Base-by-base conservation (phyloP, 495 filamentous ascomycete species). In the Penicillium subrubescens region DNA sequence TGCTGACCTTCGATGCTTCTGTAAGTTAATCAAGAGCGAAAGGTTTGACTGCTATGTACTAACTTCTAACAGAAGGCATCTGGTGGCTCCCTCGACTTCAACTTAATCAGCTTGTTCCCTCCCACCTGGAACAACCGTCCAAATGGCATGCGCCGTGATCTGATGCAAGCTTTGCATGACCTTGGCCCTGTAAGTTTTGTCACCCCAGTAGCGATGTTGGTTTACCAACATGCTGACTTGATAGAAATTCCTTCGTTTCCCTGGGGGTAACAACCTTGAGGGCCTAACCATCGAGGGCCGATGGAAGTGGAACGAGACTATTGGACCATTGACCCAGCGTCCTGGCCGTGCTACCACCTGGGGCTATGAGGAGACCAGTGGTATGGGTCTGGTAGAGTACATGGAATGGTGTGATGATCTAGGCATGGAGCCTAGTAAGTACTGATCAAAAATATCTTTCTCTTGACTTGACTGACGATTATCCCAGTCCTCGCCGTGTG, bases 281-380 rank as follows among this genome's bases (percentile, higher is more conserved):
- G 87, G 87, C 27, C 68, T 82, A 41, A 83, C 71, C 25, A 76
- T 82, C 39, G 73, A 70, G 19, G 79, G 81, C 51, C 77, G 81
- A 61, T 91, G 88, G 87, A 84, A 87, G 59, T 91, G 88, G 89
- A 87, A 89, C 61, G 82, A 88, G 65, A 89, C 87, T 2, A 82
- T 91, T 54, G 89, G 89, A 1, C 83, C 84, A 0, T 79, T 91
- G 21, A 88, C 80, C 51, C 76, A 89, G 57, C 80, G 89, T 5
- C 86, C 87, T 5, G 88, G 88, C 52, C 83, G 84, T 51, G 77
- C 82, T 1, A 87, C 83, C 21, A 79, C 83, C 35, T 90, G 88
- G 89, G 67, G 69, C n/a, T 90, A 89, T 60, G 70, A 81, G 31
- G 81, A 87, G 35, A 87, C 83, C 15, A 73, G 83, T 58, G 88